A percentile compares a stretch with the other conserved stretches of the same genome.
These are phyloP conservation scores for Breynia disticha DNA, from an alignment of 441 rosid species.

Conservation along the genomic window DNA sequence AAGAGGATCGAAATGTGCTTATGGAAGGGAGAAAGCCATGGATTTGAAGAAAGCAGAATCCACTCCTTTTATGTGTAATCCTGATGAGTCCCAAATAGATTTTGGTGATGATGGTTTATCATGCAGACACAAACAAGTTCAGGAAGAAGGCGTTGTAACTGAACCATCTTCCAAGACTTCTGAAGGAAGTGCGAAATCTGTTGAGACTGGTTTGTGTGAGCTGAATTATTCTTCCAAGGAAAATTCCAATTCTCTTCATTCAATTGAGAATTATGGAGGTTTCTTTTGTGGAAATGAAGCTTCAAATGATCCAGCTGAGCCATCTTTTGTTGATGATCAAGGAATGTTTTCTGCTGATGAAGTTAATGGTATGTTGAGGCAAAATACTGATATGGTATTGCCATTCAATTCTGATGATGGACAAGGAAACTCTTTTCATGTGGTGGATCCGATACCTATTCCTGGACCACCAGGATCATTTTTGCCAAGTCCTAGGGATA, in stretches of 20 bases:
- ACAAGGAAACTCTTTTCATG: constrained; percentile 43
- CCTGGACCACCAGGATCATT: constrained; percentile 98
- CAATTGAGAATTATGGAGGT: constrained; percentile 32
- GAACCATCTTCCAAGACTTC: constrained; percentile 13
- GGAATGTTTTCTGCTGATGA: constrained; percentile 50
- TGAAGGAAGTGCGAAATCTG: constrained; percentile 22
- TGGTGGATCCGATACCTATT: constrained; percentile 87
- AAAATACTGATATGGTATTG: constrained; percentile 22
- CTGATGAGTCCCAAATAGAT: neutral
- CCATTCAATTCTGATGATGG: constrained; percentile 39
- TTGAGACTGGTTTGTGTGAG: constrained; percentile 29
- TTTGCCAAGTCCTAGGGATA: constrained; percentile 84
- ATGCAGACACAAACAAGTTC: constrained; percentile 12
- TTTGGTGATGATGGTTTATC: constrained; percentile 22
- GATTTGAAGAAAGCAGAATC: no score
- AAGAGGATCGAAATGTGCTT: constrained; percentile 20
- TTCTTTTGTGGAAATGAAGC: constrained; percentile 31
- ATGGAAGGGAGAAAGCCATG: constrained; percentile 21
- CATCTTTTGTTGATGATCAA: constrained; percentile 31
- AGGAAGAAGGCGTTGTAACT: constrained; percentile 10
- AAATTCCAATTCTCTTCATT: constrained; percentile 31
- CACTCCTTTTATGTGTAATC: no score
- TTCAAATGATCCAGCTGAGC: constrained; percentile 16
- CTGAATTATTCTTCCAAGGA: constrained; percentile 23
- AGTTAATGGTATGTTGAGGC: constrained; percentile 25